phyloP scores from a whole-genome alignment of 179 eudicot genomes.

The Monotropa hypopitys region DNA sequence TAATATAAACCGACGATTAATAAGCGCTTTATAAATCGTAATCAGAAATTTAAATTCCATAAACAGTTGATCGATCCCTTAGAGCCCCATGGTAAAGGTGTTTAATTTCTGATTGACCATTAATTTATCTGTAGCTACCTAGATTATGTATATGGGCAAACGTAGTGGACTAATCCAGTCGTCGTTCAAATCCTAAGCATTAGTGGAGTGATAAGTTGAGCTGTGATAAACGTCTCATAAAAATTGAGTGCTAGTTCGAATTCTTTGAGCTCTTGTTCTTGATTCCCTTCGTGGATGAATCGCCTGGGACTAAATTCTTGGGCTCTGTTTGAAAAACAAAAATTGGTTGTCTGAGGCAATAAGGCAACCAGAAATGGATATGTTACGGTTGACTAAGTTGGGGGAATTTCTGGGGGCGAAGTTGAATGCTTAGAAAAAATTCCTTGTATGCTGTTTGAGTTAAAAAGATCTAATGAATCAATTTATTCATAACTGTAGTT shows the following conservation, averaged over 20 bases:
- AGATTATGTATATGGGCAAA: too few species aligned
- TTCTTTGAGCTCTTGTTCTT: too few species aligned
- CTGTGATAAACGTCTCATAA: too few species aligned
- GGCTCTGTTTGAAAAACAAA: not conserved
- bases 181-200: too few species aligned
- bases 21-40: too few species aligned
- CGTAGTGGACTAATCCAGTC: too few species aligned
- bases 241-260: too few species aligned
- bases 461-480: not conserved
- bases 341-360: not conserved
- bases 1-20: too few species aligned
- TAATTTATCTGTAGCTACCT: too few species aligned
- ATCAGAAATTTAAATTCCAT: not conserved
- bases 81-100: not conserved
- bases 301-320: not conserved
- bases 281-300: not conserved
- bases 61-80: not conserved
- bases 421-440: not conserved
- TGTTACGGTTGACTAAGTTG: not conserved
- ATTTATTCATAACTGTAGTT: not conserved
- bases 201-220: too few species aligned
- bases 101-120: too few species aligned
- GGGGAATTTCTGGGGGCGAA: too few species aligned
- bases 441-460: not conserved
- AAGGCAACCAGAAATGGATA: not conserved